phyloP scores from a whole-genome alignment of 805 yeast genomes.

The Cyberlindnera misumaiensis region DNA sequence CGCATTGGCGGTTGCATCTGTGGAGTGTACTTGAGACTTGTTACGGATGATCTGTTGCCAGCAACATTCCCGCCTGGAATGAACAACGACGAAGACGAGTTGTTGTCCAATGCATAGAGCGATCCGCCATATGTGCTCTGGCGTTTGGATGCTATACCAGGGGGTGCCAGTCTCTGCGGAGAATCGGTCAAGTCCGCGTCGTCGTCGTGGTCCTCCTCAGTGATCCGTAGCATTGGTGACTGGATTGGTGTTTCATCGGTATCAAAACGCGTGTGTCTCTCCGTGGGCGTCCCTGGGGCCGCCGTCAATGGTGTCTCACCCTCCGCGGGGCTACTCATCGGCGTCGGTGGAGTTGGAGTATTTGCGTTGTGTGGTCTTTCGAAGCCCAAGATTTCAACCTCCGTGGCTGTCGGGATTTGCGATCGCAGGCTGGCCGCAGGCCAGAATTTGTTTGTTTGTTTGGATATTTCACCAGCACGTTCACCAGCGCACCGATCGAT shows the following conservation, averaged over 20 bases:
- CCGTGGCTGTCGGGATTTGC: neutral
- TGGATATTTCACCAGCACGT: too few relatives aligned
- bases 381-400: too few relatives aligned
- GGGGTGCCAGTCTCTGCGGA: slow-evolving; percentile 10
- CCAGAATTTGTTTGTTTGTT: too few relatives aligned
- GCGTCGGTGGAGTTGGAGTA: too few relatives aligned
- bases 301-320: neutral
- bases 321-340: neutral
- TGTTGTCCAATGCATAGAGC: slow-evolving; percentile 11
- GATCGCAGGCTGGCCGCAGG: too few relatives aligned
- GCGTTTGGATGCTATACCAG: slow-evolving; percentile 13
- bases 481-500: too few relatives aligned
- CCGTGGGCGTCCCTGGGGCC: slow-evolving; percentile 13
- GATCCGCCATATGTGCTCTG: slow-evolving; percentile 12
- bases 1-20: slow-evolving; percentile 20
- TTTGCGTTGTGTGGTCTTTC: too few relatives aligned
- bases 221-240: slow-evolving; percentile 24
- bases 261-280: slow-evolving; percentile 19
- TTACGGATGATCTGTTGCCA: slow-evolving; percentile 21
- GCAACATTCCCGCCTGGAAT: slow-evolving; percentile 25
- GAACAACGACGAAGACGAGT: slow-evolving; percentile 18
- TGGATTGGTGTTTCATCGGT: slow-evolving; percentile 16
- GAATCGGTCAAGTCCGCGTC: slow-evolving; percentile 1
- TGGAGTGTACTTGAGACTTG: slow-evolving; percentile 23
- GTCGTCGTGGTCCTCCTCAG: slow-evolving; percentile 14